These are phyloP conservation scores for Picochlorum sp. DNA, from an alignment of 139 green algal genomes.

Conservation along the genomic window DNA sequence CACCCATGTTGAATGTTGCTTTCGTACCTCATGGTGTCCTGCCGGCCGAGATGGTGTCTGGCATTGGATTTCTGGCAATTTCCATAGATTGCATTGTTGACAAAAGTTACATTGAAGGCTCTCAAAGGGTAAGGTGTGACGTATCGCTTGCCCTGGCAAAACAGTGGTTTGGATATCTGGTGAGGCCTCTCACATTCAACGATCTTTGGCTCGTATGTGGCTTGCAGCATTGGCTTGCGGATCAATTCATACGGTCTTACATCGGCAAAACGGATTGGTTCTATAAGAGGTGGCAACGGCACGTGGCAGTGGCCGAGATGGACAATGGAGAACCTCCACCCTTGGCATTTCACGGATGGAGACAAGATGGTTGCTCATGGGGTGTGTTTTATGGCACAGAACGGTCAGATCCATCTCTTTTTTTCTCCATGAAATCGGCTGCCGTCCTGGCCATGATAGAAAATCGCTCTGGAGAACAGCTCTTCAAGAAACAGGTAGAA, in stretches of 20 bases:
- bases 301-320: constrained; percentile 24
- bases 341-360: constrained; percentile 14
- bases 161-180: constrained; percentile 68
- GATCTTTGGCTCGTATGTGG: constrained; percentile 57
- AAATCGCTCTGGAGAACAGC: constrained; percentile 44
- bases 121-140: constrained; percentile 14
- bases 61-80: constrained; percentile 23
- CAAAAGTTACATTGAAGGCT: constrained; percentile 27
- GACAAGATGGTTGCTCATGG: constrained; percentile 19
- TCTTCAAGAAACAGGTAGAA: constrained; percentile 43
- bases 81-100: constrained; percentile 18
- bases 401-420: constrained; percentile 31
- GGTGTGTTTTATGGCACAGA: constrained; percentile 38
- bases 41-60: background rate
- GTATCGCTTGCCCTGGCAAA: constrained; percentile 35
- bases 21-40: constrained; percentile 5
- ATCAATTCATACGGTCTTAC: constrained; percentile 38
- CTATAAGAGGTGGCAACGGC: constrained; percentile 42
- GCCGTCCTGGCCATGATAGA: constrained; percentile 43
- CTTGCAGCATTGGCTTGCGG: constrained; percentile 45
- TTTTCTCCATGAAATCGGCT: constrained; percentile 30
- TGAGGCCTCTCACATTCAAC: constrained; percentile 39
- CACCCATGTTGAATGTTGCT: constrained; percentile 26
- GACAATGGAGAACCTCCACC: constrained; percentile 41
- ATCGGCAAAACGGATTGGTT: constrained; percentile 54